phyloP scores from a whole-genome alignment of 2,329 filamentous ascomycete genomes.

The Colletotrichum aenigma region DNA sequence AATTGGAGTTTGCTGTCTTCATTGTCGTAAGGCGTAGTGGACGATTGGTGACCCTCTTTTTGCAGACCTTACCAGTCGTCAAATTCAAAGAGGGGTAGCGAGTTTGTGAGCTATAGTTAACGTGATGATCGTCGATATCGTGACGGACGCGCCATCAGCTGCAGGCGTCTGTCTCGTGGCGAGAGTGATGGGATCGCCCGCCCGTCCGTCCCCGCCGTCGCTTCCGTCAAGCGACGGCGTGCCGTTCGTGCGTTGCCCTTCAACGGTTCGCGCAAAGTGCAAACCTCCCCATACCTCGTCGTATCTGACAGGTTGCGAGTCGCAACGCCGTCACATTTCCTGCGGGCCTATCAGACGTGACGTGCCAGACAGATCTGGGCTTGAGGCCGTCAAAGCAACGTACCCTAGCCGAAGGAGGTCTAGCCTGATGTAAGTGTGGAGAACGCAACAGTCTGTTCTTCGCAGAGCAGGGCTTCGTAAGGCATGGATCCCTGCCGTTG shows the following conservation, averaged over 20 bases:
- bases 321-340: neutral
- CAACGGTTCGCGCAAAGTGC: constrained; percentile 4
- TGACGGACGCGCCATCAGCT: neutral
- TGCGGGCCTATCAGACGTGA: neutral
- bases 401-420: neutral
- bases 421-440: constrained; percentile 15
- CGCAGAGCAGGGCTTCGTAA: neutral
- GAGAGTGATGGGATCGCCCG: neutral
- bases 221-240: neutral
- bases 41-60: neutral
- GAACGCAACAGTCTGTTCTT: constrained; percentile 1
- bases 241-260: neutral
- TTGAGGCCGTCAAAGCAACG: neutral
- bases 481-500: neutral
- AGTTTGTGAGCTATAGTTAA: neutral
- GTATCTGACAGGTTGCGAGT: neutral
- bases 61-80: neutral
- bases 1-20: neutral
- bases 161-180: neutral
- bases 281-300: neutral
- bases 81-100: neutral
- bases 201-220: neutral
- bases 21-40: neutral
- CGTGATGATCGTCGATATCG: neutral
- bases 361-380: neutral